Evolutionary conservation across 2,329 filamentous ascomycete genomes (phyloP).

Genomic region (Colletotrichum gloeosporioides): DNA sequence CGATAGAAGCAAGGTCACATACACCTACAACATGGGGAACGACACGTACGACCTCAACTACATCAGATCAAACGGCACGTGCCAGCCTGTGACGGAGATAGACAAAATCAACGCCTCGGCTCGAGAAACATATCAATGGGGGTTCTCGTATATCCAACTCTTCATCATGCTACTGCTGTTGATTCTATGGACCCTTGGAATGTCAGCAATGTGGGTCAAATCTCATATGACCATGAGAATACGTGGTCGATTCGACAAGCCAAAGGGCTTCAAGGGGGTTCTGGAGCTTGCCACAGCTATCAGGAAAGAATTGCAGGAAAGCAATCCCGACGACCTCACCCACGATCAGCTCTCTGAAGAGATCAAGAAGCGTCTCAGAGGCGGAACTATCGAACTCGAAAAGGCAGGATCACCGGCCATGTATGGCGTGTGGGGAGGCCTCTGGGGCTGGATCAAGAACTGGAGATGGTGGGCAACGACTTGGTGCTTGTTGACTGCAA

Average conservation of each 20-base stretch:
- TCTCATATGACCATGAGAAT: conserved; percentile 13
- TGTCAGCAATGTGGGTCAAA: conserved; percentile 24
- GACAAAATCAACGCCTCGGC: neutral
- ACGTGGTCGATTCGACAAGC: neutral
- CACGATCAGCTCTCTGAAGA: conserved; percentile 22
- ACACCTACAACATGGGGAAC: neutral
- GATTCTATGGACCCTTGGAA: conserved; percentile 25
- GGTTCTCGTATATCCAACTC: conserved; percentile 30
- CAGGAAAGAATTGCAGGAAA: conserved; percentile 15
- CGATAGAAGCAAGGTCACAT: neutral
- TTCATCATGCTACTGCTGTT: conserved; percentile 19
- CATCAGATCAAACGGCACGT: conserved; percentile 21
- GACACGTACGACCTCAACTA: conserved; percentile 23
- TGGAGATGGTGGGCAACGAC: conserved; percentile 9
- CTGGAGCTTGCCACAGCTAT: conserved; percentile 10
- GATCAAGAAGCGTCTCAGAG: conserved; percentile 21
- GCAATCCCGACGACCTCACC: conserved; percentile 15
- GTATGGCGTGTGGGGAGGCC: neutral
- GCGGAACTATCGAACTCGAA: conserved; percentile 25
- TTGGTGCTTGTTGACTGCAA: neutral
- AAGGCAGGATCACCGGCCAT: neutral
- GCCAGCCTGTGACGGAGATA: conserved; percentile 20
- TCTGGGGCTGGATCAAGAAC: neutral
- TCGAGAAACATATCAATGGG: conserved; percentile 28
- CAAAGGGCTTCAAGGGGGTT: conserved; percentile 6